These are phyloP conservation scores for Trichoderma simmonsii DNA, from an alignment of 2,329 filamentous ascomycete species.

Conservation along the genomic window DNA sequence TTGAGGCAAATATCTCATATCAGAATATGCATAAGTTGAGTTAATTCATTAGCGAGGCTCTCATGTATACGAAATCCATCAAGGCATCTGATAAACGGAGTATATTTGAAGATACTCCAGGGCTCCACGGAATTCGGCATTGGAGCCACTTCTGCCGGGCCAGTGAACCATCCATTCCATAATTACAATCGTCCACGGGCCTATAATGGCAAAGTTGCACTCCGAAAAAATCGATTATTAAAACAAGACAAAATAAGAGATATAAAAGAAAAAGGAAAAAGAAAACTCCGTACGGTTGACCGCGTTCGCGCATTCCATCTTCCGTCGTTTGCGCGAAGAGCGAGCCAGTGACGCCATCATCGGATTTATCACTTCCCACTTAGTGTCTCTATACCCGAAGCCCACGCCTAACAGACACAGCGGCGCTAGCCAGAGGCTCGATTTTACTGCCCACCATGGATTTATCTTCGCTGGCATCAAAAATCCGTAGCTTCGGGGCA, in stretches of 20 bases:
- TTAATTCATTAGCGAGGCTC: background rate
- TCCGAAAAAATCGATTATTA: background rate
- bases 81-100: too few species aligned
- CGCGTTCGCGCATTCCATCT: background rate
- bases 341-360: background rate
- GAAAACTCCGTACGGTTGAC: background rate
- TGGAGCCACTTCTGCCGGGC: background rate
- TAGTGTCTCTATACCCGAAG: background rate
- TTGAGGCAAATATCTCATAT: background rate
- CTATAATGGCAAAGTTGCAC: background rate
- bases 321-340: background rate
- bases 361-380: background rate
- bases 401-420: background rate
- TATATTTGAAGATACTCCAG: too few species aligned
- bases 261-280: background rate
- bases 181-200: background rate
- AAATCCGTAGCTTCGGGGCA: background rate
- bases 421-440: background rate
- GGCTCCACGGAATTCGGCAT: background rate
- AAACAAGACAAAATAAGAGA: background rate
- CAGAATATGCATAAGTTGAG: background rate
- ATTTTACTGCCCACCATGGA: background rate
- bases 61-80: background rate
- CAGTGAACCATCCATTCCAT: background rate
- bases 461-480: background rate